A percentile compares a stretch with the other conserved stretches of the same genome.
Conservation (phyloP, 306 rosid species). For the Vigna angularis region DNA sequence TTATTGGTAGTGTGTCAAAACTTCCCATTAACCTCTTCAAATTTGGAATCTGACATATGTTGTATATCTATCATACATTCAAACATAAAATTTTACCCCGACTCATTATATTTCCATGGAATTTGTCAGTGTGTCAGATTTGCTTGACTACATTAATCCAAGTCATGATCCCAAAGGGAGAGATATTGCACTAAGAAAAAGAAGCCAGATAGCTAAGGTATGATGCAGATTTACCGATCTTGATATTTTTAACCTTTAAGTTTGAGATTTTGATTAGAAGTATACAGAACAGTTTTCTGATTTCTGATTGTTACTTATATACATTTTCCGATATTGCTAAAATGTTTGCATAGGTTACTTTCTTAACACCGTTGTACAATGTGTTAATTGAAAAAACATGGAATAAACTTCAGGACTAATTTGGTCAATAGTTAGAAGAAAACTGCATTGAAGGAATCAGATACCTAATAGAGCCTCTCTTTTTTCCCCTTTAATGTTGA, state of each 20-base stretch:
- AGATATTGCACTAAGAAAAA: constrained; percentile 68
- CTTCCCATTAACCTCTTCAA: constrained; percentile 11
- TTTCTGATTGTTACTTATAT: not conserved
- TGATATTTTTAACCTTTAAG: constrained; percentile 1
- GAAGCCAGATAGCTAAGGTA: constrained; percentile 74
- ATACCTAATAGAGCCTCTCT: not conserved
- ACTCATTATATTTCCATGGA: constrained; percentile 29
- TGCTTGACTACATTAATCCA: constrained; percentile 88
- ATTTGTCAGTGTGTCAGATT: constrained; percentile 79
- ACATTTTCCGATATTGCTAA: constrained; percentile 3
- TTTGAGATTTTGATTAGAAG: constrained; percentile 13
- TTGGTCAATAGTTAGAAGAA: constrained; percentile 10
- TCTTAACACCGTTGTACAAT: constrained; percentile 10
- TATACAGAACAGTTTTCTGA: not conserved
- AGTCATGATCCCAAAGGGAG: constrained; percentile 70
- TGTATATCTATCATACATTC: not conserved
- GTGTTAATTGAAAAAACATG: not conserved
- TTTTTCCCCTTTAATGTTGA: not conserved
- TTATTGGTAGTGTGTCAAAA: not conserved
- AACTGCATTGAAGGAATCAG: not conserved
- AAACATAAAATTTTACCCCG: not conserved
- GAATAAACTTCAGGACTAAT: constrained; percentile 18
- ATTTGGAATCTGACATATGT: not conserved
- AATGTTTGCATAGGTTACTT: not conserved
- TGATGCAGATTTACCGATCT: constrained; percentile 14